Evolutionary conservation across 2,329 filamentous ascomycete genomes (phyloP), one percentile per base, ranked within the genome.

Genomic region (Didymella arachidicola): DNA sequence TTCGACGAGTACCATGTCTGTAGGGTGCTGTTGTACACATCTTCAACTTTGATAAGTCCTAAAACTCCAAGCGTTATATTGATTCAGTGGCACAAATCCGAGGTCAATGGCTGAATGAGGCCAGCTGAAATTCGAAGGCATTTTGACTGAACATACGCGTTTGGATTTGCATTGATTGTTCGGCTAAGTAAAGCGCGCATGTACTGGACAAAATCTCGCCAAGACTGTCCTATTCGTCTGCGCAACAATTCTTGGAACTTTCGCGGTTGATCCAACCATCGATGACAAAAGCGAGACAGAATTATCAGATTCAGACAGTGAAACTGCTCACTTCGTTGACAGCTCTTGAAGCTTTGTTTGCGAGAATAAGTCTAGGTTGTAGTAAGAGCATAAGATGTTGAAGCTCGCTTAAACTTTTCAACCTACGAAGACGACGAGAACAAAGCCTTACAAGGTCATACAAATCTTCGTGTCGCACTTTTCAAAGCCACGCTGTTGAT

Each of bases 81-180:
- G 82, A 87, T 64, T 82, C 84, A 7, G 84, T 87, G 45, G 79
- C 72, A 64, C 88, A 81, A 74, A 81, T 79, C 26, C 85, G 86
- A 0, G 84, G 86, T 60, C 81, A 86, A 26, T 89, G 83, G 76
- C 79, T 89, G 3, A 12, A 7, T 7, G 81, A 82, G 11, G 75
- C 74, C 36, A 88, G 82, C 78, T 86, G 1, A 86, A 85, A 1
- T 88, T 82, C 74, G 82, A 86, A 67, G 85, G 84, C 65, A 86
- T 86, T 0, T 79, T 88, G 8, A 80, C 81, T 1, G 78, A 80
- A 44, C 86, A 84, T 65, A 86, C 86, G 12, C 86, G 83, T 72
- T 81, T 88, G 70, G 84, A 85, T 64, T 81, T 80, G 29, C 86
- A 82, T 81, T 85, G 70, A 83, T 82, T 1, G 87, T 87, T 69